Evolutionary conservation across 2,329 filamentous ascomycete species (phyloP).

Genomic region (Pezicula neosporulosa): DNA sequence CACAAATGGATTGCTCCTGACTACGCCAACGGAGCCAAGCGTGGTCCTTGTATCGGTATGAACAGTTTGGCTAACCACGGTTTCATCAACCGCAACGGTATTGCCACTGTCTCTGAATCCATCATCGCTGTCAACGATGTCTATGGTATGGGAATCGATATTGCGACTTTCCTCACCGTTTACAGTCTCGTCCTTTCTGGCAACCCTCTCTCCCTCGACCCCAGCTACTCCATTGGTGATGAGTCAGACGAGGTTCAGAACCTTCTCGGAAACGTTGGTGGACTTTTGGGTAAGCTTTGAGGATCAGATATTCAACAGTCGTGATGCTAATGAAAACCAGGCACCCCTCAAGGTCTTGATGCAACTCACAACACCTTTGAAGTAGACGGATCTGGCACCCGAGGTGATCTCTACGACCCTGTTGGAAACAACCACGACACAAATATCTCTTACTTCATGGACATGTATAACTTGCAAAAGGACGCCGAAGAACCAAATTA

Average conservation of each 20-base stretch:
- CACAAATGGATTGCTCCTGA: neutral
- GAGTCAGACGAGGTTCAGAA: slow-evolving; percentile 1
- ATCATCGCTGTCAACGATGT: slow-evolving; percentile 11
- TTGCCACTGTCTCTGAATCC: too few species aligned
- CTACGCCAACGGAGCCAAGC: slow-evolving; percentile 26
- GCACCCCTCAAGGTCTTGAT: slow-evolving; percentile 40
- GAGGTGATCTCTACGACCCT: slow-evolving; percentile 38
- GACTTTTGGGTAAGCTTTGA: slow-evolving; percentile 29
- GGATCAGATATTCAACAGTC: too few species aligned
- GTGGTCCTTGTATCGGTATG: slow-evolving; percentile 33
- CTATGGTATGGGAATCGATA: slow-evolving; percentile 40
- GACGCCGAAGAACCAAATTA: slow-evolving; percentile 8
- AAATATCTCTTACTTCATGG: slow-evolving; percentile 18
- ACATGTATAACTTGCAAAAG: slow-evolving; percentile 16
- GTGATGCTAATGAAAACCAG: slow-evolving; percentile 7
- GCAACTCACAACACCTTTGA: slow-evolving; percentile 50
- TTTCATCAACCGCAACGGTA: too few species aligned
- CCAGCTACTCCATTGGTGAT: slow-evolving; percentile 41
- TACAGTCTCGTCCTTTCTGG: slow-evolving; percentile 42
- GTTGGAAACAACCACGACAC: slow-evolving; percentile 16
- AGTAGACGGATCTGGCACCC: slow-evolving; percentile 46
- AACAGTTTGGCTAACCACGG: slow-evolving; percentile 35
- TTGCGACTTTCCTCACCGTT: slow-evolving; percentile 34
- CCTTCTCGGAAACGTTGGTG: slow-evolving; percentile 31
- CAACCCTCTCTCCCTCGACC: slow-evolving; percentile 38